Evolutionary conservation across 176 grass and related monocot genomes (phyloP).

Genomic region (Carex scoparia): DNA sequence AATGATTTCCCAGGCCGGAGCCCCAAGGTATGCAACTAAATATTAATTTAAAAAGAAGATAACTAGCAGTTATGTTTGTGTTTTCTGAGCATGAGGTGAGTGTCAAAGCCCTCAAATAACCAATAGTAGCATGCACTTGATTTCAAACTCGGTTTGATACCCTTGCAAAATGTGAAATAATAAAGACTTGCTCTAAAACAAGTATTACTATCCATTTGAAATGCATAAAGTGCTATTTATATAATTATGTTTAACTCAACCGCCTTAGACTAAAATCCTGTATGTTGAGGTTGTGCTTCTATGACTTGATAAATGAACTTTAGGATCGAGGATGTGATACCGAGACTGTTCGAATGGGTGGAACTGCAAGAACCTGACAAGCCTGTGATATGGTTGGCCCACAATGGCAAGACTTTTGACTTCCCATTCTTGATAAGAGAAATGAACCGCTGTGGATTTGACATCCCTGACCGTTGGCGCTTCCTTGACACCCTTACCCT

Average conservation of each 20-base stretch:
- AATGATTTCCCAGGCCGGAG: slow-evolving; percentile 54
- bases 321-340: slow-evolving; percentile 66
- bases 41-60: neutral
- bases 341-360: slow-evolving; percentile 55
- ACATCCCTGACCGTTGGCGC: slow-evolving; percentile 59
- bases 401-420: slow-evolving; percentile 58
- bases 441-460: slow-evolving; percentile 48
- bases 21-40: slow-evolving; percentile 53
- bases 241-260: neutral
- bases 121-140: neutral
- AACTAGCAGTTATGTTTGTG: neutral
- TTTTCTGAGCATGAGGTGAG: neutral
- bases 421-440: slow-evolving; percentile 52
- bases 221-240: neutral
- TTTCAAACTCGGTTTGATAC: neutral
- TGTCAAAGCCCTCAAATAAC: neutral
- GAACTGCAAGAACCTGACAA: slow-evolving; percentile 54
- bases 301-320: slow-evolving; percentile 3
- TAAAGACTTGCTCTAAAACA: neutral
- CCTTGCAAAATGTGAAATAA: neutral
- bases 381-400: slow-evolving; percentile 74
- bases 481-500: slow-evolving; percentile 52
- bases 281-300: neutral
- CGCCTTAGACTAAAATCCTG: neutral
- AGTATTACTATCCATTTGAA: neutral